Base-by-base conservation (phyloP, 2,329 filamentous ascomycete genomes). In the Nannizziopsis barbatae region DNA sequence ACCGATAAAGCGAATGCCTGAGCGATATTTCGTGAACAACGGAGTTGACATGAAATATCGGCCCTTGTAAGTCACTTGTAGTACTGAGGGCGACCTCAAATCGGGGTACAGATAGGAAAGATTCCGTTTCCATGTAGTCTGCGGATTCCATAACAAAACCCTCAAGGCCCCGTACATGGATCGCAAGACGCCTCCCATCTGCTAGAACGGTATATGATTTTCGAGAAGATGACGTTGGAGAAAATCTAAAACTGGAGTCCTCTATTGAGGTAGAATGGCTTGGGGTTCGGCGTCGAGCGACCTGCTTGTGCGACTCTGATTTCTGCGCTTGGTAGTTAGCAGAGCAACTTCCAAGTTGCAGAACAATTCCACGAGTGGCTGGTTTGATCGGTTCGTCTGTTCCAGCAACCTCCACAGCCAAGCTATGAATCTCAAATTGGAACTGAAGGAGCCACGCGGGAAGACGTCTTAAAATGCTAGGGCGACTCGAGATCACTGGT, bases 1-100 rank as follows among this genome's bases (percentile, higher is more conserved):
- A 89, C 2, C 89, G 83, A 63, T 93, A 95, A 0, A 98, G 75
- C 0, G 93, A 98, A 62, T 96, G 96, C 44, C 93, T 84, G 6
- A 94, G 60, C 52, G 86, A 79, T 1, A 98, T 68, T 5, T 84
- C 86, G 56, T 84, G 83, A 15, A 92, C 76, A 45, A 84, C 79
- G 0, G 86, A 84, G 56, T 93, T 87, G 38, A 96, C 68, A 60
- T 96, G 87, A 60, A 95, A 86, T 5, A 95, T 75, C 0, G 88
- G 85, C 0, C 89, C 90, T 59, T 94, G 86, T 27, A 79, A 79
- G 63, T 98, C 92, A 55, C 86, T 93, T 3, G 81, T 75, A 0
- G 92, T 93, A 22, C 83, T 87, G 49, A 96, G 76, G 1, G 86
- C 83, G 22, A 95, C 73, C 62, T 98, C 92, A 56, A 94, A 87